Percentiles rank a stretch among this genome's conserved stretches.
Evolutionary conservation across 2,329 filamentous ascomycete genomes (phyloP).

Genomic region (Arachnopeziza araneosa): DNA sequence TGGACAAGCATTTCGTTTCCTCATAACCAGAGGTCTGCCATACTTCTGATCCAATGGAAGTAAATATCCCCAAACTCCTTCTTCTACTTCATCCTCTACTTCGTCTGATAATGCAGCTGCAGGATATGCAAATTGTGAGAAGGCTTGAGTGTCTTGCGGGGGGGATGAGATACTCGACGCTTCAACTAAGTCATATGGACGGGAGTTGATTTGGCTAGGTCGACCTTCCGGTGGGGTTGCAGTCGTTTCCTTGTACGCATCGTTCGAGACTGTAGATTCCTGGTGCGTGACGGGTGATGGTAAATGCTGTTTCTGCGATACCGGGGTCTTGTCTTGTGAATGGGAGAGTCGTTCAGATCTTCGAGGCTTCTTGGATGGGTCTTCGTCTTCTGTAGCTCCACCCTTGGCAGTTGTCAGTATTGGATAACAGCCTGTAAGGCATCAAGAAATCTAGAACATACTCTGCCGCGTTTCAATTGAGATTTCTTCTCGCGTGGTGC

Average conservation of each 20-base stretch:
- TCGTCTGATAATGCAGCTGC: constrained; percentile 70
- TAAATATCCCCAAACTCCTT: constrained; percentile 90
- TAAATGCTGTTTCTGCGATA: constrained; percentile 61
- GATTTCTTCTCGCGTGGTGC: constrained; percentile 65
- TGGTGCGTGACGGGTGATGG: constrained; percentile 75
- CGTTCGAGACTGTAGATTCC: constrained; percentile 55
- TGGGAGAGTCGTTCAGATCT: constrained; percentile 65
- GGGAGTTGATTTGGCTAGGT: constrained; percentile 46
- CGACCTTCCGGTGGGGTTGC: constrained; percentile 61
- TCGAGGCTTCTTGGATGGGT: constrained; percentile 70
- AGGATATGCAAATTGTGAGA: constrained; percentile 75
- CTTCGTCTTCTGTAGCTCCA: constrained; percentile 22
- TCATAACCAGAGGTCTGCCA: constrained; percentile 67
- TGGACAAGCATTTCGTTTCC: constrained; percentile 66
- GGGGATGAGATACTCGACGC: constrained; percentile 45
- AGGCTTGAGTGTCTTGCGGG: constrained; percentile 69
- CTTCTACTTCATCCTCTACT: constrained; percentile 46
- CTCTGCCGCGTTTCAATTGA: constrained; percentile 76
- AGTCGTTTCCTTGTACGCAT: constrained; percentile 60
- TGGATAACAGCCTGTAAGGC: constrained; percentile 11
- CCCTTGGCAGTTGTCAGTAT: constrained; percentile 21
- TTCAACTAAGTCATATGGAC: constrained; percentile 36
- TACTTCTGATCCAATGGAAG: constrained; percentile 71
- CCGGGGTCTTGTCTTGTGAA: constrained; percentile 47
- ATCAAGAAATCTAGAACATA: constrained; percentile 40